Evolutionary conservation across 192 early-diverging fungal species (phyloP).

Genomic region (Phycomyces blakesleeanus): DNA sequence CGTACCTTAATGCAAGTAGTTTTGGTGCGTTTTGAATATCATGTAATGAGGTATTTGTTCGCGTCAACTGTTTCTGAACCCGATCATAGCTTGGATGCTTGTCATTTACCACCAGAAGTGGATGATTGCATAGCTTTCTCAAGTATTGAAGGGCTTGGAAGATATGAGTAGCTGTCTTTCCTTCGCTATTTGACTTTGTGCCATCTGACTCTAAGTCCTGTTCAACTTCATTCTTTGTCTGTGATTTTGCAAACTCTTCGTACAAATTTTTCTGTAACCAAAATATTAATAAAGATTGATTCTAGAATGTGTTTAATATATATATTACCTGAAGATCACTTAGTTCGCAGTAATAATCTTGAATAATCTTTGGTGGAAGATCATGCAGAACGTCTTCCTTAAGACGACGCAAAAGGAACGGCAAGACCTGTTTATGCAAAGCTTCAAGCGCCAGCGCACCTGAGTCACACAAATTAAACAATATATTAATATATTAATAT

Average conservation of each 20-base stretch:
- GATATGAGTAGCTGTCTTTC: slow-evolving; percentile 73
- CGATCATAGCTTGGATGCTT: slow-evolving; percentile 81
- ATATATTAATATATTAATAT: slow-evolving; percentile 1
- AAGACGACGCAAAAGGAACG: slow-evolving; percentile 92
- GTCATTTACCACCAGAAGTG: slow-evolving; percentile 82
- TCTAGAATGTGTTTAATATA: neutral
- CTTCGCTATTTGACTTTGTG: slow-evolving; percentile 21
- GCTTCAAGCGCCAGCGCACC: slow-evolving; percentile 88
- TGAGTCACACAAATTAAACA: slow-evolving; percentile 8
- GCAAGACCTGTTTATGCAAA: slow-evolving; percentile 93
- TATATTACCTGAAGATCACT: slow-evolving; percentile 69
- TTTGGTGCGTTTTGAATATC: slow-evolving; percentile 87
- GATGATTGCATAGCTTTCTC: slow-evolving; percentile 94
- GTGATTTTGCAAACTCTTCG: slow-evolving; percentile 85
- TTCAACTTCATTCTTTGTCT: slow-evolving; percentile 47
- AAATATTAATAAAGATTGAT: neutral
- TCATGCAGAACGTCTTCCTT: slow-evolving; percentile 97
- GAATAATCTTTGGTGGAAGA: slow-evolving; percentile 98
- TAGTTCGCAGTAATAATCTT: slow-evolving; percentile 98
- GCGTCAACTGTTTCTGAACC: slow-evolving; percentile 59
- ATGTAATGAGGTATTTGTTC: slow-evolving; percentile 54
- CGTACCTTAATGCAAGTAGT: slow-evolving; percentile 79
- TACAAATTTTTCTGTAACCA: slow-evolving; percentile 69
- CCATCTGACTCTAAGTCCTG: slow-evolving; percentile 42
- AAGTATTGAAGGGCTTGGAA: slow-evolving; percentile 99